Conservation (phyloP, 208 protist species). For the Crithidia bombi region DNA sequence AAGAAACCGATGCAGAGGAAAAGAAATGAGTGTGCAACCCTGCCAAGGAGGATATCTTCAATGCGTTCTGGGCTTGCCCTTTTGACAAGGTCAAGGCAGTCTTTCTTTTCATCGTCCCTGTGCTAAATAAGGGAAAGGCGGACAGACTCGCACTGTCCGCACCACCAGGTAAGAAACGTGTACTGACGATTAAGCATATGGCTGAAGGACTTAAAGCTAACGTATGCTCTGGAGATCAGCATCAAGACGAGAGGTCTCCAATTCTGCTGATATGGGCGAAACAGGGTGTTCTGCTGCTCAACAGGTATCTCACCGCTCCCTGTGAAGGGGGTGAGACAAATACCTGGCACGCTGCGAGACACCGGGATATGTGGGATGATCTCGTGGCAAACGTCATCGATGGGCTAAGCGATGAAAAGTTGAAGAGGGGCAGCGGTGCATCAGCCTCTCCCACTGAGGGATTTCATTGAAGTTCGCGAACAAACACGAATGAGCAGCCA, state of each 20-base stretch:
- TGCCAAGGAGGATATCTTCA: neutral
- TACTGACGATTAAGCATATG: neutral
- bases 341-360: too few relatives aligned
- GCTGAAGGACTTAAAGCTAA: neutral
- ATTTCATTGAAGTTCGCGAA: too few relatives aligned
- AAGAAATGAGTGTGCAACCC: neutral
- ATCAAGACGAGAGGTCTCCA: neutral
- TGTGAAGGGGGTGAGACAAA: neutral
- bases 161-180: neutral
- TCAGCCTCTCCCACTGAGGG: too few relatives aligned
- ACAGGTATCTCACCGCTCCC: neutral
- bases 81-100: neutral
- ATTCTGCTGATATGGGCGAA: neutral
- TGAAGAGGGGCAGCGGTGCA: too few relatives aligned
- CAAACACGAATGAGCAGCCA: too few relatives aligned
- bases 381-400: too few relatives aligned
- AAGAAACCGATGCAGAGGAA: neutral
- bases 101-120: neutral
- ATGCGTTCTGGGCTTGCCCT: neutral
- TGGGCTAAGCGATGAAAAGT: too few relatives aligned
- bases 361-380: too few relatives aligned
- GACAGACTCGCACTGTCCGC: conserved; percentile 1
- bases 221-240: neutral
- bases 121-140: neutral
- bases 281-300: conserved; percentile 1